Base-by-base conservation (phyloP, 176 grass and related monocot species). In the Carex cristatella region DNA sequence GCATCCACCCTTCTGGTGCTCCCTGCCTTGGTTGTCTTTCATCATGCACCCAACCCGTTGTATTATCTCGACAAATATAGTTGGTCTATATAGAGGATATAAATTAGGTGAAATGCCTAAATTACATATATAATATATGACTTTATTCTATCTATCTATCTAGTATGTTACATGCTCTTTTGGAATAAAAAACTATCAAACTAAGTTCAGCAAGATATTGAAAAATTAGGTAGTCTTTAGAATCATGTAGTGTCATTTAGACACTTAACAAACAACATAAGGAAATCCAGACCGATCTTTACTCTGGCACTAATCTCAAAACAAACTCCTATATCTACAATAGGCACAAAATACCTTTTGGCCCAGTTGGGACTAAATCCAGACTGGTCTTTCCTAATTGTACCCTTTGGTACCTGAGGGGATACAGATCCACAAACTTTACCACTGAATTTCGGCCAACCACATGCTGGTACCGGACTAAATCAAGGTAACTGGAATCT, bases 61-160 rank as follows among this genome's bases (percentile, higher is more conserved):
- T 13, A 95, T 98, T 69, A 99, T 95, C 85, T 95, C 96, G 70
- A 98, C 70, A 79, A 98, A 98, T 30, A 95, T 85, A 15, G 96
- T 98, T 81, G 93, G 93, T 85, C 96, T 98, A 79, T 14, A 81
- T 10, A n/a, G 1, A 81, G 49, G 31, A 84, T 31, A 48, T 1
- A 32, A 56, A 32, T 56, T 14, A 56, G 28, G 49, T 77, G 73
- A 56, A 77, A 32, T 32, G 18, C 73, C 35, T 35, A 77, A 10
- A 32, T 77, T 77, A 49, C 46, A 49, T 76, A 31, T 27, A 53
- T 54, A 46, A 46, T 46, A 54, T 77, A 11, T 31, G 4, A 56
- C 7, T 56, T 77, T 77, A 42, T 23, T 77, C 37, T 46, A 73
- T 73, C 23, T 10, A 49, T 73, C 9, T 12, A 35, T 35, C 33